Conservation (phyloP, 768 basidiomycete genomes). For the Podaxis pistillaris region DNA sequence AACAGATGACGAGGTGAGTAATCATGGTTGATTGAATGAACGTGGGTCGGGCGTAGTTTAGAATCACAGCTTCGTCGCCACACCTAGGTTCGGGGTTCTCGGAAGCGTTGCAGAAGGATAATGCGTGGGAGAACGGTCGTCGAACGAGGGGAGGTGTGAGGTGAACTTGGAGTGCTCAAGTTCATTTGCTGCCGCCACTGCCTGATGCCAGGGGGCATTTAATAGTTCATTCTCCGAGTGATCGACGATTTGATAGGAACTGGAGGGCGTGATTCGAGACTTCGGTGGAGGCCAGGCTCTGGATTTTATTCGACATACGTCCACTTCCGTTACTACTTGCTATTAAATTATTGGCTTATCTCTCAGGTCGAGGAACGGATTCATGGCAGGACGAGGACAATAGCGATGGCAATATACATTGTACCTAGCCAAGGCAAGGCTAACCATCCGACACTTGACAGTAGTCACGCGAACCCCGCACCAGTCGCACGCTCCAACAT, state of each 20-base stretch:
- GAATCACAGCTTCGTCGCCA: not conserved
- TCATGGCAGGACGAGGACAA: not conserved
- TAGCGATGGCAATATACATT: not conserved
- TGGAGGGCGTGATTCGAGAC: not conserved
- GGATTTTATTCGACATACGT: not conserved
- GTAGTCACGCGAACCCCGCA: not conserved
- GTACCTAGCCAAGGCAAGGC: not conserved
- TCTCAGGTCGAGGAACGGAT: not conserved
- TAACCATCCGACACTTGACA: not conserved
- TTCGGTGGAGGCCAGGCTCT: not conserved
- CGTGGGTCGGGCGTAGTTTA: not conserved
- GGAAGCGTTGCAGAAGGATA: not conserved
- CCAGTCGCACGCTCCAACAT: not conserved
- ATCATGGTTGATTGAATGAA: not conserved
- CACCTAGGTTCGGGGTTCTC: not conserved
- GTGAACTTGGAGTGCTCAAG: not conserved
- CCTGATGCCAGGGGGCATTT: not conserved
- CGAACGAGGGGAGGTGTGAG: not conserved
- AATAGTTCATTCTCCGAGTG: not conserved
- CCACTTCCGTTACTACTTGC: not conserved
- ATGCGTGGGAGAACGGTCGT: not conserved
- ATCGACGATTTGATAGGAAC: slow-evolving; percentile 7
- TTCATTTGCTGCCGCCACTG: not conserved
- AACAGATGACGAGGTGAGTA: not conserved
- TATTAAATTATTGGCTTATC: not conserved